Evolutionary conservation across 768 basidiomycete genomes (phyloP).

Genomic region (Leccinum incarnatum): DNA sequence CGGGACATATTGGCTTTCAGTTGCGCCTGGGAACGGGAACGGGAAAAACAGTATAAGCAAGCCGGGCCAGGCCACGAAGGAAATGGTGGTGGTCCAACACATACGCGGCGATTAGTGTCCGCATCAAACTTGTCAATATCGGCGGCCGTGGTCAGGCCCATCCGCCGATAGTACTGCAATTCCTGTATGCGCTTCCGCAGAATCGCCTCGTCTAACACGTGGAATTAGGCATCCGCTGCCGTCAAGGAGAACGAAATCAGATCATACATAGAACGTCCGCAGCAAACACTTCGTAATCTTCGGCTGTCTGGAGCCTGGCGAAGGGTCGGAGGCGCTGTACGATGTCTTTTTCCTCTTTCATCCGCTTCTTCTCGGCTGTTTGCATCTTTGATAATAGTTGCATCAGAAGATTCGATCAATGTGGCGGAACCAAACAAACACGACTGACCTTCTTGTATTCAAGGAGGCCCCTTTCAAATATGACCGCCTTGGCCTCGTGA

Average conservation of each 20-base stretch:
- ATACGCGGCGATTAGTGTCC: slow-evolving; percentile 70
- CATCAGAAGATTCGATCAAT: neutral
- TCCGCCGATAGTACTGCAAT: slow-evolving; percentile 83
- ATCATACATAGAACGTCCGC: slow-evolving; percentile 86
- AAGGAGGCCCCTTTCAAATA: slow-evolving; percentile 87
- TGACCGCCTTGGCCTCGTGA: slow-evolving; percentile 78
- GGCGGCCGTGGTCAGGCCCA: slow-evolving; percentile 79
- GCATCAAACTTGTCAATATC: slow-evolving; percentile 89
- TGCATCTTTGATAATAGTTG: slow-evolving; percentile 58
- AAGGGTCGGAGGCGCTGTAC: slow-evolving; percentile 87
- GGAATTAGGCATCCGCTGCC: neutral
- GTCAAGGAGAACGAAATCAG: slow-evolving; percentile 22
- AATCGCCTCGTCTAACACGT: slow-evolving; percentile 70
- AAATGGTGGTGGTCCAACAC: slow-evolving; percentile 19
- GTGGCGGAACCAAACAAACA: neutral
- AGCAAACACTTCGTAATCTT: slow-evolving; percentile 86
- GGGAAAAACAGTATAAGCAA: neutral
- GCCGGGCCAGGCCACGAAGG: neutral
- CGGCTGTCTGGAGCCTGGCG: slow-evolving; percentile 83
- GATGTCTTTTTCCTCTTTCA: slow-evolving; percentile 89
- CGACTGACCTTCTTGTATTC: slow-evolving; percentile 88
- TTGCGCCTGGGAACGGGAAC: slow-evolving; percentile 46
- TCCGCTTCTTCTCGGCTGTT: slow-evolving; percentile 86
- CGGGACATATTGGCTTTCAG: slow-evolving; percentile 56
- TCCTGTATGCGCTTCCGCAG: slow-evolving; percentile 88